These are phyloP conservation scores for Mycena filopes DNA, from an alignment of 768 basidiomycete species.

Conservation along the genomic window DNA sequence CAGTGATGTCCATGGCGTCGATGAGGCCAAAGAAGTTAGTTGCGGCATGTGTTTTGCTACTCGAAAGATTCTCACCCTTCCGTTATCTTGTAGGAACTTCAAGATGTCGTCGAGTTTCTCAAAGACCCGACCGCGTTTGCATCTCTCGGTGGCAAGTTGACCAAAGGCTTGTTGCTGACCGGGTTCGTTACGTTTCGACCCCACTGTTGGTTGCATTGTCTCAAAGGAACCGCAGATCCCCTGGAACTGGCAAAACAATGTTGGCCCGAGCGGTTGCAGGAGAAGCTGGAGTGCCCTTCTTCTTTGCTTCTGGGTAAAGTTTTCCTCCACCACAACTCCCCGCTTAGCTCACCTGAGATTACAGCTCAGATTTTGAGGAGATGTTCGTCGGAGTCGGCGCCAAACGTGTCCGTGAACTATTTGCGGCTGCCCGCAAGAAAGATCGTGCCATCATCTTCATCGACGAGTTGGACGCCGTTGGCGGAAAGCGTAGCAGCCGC, in stretches of 20 bases:
- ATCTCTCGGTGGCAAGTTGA: slow-evolving; percentile 91
- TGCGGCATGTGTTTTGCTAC: neutral
- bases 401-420: slow-evolving; percentile 94
- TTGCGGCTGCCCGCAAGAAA: slow-evolving; percentile 92
- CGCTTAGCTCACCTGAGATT: slow-evolving; percentile 26
- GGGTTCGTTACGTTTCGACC: slow-evolving; percentile 53
- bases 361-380: slow-evolving; percentile 94
- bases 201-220: neutral
- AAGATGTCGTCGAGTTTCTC: slow-evolving; percentile 95
- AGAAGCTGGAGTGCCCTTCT: slow-evolving; percentile 97
- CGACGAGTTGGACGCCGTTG: slow-evolving; percentile 95
- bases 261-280: slow-evolving; percentile 97
- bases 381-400: slow-evolving; percentile 98
- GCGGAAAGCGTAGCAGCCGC: slow-evolving; percentile 84
- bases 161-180: slow-evolving; percentile 93
- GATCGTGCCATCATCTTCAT: slow-evolving; percentile 99
- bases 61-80: slow-evolving; percentile 14
- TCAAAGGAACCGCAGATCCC: slow-evolving; percentile 55
- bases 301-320: slow-evolving; percentile 90
- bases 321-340: neutral
- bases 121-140: slow-evolving; percentile 93
- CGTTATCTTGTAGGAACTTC: slow-evolving; percentile 71
- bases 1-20: slow-evolving; percentile 95
- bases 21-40: slow-evolving; percentile 90
- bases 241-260: slow-evolving; percentile 98